Conservation (phyloP, 345 rosid genomes). For the Eucalyptus leucophloia region DNA sequence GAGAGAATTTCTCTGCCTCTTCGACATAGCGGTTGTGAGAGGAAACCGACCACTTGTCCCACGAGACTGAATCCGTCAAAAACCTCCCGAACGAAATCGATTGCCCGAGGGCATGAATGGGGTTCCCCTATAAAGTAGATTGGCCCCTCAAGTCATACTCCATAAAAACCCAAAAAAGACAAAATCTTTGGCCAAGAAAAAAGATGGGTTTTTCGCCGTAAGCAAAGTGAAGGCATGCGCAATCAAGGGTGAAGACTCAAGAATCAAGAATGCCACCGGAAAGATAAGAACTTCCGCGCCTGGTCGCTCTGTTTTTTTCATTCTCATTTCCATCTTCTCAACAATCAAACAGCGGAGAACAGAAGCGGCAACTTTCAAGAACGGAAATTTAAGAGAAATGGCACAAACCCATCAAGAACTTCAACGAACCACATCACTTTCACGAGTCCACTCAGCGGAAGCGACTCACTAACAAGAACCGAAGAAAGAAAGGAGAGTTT, state of each 20-base stretch:
- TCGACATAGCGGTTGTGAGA: constrained; percentile 22
- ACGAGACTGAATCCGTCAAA: constrained; percentile 18
- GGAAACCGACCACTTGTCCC: constrained; percentile 40
- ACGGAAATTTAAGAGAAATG: not conserved
- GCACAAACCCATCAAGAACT: not conserved
- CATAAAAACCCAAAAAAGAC: not conserved
- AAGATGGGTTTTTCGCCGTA: not conserved
- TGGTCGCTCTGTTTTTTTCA: not conserved
- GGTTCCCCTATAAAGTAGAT: constrained; percentile 9
- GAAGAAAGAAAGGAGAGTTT: not conserved
- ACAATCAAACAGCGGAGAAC: not conserved
- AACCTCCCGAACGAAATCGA: constrained; percentile 37
- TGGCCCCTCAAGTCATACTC: not conserved
- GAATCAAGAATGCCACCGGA: not conserved
- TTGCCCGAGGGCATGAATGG: constrained; percentile 11
- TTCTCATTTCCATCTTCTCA: not conserved
- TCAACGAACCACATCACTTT: not conserved
- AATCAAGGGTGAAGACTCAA: not conserved
- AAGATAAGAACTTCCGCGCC: not conserved
- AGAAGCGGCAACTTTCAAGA: not conserved
- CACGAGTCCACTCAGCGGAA: not conserved
- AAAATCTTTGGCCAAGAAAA: not conserved
- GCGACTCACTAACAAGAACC: not conserved
- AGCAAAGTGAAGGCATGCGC: not conserved
- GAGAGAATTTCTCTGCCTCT: constrained; percentile 31